Evolutionary conservation across 1,284 basidiomycete species (phyloP), one percentile per base, ranked within the genome.

Genomic region (Inonotus obliquus): DNA sequence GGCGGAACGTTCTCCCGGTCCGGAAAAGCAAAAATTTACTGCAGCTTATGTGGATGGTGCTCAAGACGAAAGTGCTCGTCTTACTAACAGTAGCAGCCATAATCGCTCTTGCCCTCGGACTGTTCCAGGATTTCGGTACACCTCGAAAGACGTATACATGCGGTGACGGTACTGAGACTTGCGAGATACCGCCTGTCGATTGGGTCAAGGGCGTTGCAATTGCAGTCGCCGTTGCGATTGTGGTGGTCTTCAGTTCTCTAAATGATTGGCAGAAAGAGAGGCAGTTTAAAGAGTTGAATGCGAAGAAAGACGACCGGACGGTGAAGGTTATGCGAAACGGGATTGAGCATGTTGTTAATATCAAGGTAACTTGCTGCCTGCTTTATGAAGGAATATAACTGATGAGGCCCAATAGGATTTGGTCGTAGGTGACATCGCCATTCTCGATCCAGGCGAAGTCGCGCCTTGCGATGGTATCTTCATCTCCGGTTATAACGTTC

Each of bases 221-320:
- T 71, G 85, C 97, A 67, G 83, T 95, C 59, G 97, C 97, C 5
- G 86, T 94, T 58, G 66, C 83, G 55, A 92, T 94, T 65, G 92
- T 97, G 65, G 88, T 96, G 64, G 74, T 92, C 45, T 92, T 96
- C 58, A 93, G 93, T 39, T 92, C 92, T 23, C 65, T 96, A 39
- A 96, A 94, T 70, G 94, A 95, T 72, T 99, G 92, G 87, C 95
- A 98, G 74, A 98, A 99, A 76, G 96, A 99, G 73, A 86, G 87
- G 4, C 96, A 99, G 98, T 71, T 92, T 92, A 67, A 92, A 96
- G 76, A 97, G 97, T 75, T 49, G 23, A 49, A 49, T 23, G 48
- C n/a, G 48, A 49, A 49, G 48, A 49, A 49, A 29, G 96, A 98
- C 62, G 94, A 96, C 69, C 91, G 96, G 52, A 85, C 85, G 10